Base-by-base conservation (phyloP, 192 early-diverging fungal species). In the Backusella tuberculispora region DNA sequence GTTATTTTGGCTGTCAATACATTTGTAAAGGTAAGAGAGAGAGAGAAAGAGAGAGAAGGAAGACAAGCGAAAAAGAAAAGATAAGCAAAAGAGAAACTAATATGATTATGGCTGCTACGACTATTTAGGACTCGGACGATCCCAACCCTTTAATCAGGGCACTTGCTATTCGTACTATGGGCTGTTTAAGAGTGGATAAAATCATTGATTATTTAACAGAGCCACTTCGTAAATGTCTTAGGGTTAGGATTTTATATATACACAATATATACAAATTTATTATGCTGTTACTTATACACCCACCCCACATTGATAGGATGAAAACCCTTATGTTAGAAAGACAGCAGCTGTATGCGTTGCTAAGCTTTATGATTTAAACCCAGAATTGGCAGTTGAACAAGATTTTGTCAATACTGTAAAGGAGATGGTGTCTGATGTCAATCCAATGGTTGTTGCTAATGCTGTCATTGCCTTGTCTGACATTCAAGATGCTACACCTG, bases 391-490 rank as follows among this genome's bases (percentile, higher is more conserved):
- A 2, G 90, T 95, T 60, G 98, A 99, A 66, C 97, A 98, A 70
- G 97, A 97, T 34, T 96, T 99, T 82, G 88, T 99, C 26, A 83
- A 87, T 1, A 86, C 77, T 5, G 80, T 99, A 66, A 92, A 95
- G 75, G 95, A 95, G 15, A 86, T 97, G 80, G 86, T 99, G 41
- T 94, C 96, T 4, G 98, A 99, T 79, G 81, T 93, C 3, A 99
- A 98, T 77, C 93, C 96, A 6, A 97, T 99, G 97, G 98, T 95
- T 1, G 93, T 98, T 26, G 93, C 98, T 3, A 99, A 99, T 74
- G 96, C 95, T 4, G 94, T 99, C 38, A 92, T 94, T 13, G 95
- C 97, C 3, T 84, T 99, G 71, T 80, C 88, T 26, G 97, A 99
- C 76, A 99, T 99, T 78, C 89, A 92, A 68, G 94, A 95, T 43